Percentiles rank a stretch among this genome's conserved stretches.
These are phyloP conservation scores for Barnettozyma wickerhamii DNA, from an alignment of 805 yeast species.

Conservation along the genomic window DNA sequence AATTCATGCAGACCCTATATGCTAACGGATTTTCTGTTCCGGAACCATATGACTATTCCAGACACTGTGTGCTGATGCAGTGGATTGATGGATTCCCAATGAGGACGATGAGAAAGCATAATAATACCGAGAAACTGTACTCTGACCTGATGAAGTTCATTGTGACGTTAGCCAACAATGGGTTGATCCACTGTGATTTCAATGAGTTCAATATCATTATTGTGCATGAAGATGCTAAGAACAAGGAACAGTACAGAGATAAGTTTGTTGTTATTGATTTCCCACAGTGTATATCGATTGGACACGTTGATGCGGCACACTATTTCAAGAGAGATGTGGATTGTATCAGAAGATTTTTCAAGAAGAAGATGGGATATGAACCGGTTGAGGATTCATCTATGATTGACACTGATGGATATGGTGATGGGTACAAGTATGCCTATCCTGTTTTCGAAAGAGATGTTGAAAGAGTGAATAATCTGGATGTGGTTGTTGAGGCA, in stretches of 20 bases:
- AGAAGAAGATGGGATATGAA: slow-evolving; percentile 65
- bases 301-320: slow-evolving; percentile 81
- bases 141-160: slow-evolving; percentile 84
- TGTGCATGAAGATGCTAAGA: slow-evolving; percentile 49
- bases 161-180: slow-evolving; percentile 78
- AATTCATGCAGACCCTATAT: slow-evolving; percentile 75
- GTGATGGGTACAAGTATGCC: slow-evolving; percentile 71
- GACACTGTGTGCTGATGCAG: slow-evolving; percentile 94
- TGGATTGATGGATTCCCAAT: slow-evolving; percentile 85
- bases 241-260: slow-evolving; percentile 41
- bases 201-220: slow-evolving; percentile 95
- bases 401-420: slow-evolving; percentile 76
- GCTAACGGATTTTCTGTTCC: slow-evolving; percentile 84
- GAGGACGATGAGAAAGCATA: slow-evolving; percentile 74
- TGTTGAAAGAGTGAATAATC: slow-evolving; percentile 56
- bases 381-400: slow-evolving; percentile 66
- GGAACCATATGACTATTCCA: slow-evolving; percentile 78
- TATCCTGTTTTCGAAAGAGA: slow-evolving; percentile 81
- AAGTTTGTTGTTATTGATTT: slow-evolving; percentile 94
- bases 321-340: slow-evolving; percentile 92
- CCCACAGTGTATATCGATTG: slow-evolving; percentile 95
- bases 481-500: slow-evolving; percentile 88
- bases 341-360: slow-evolving; percentile 81
- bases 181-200: slow-evolving; percentile 95
- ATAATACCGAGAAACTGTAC: slow-evolving; percentile 66